A percentile compares a stretch with the other conserved stretches of the same genome.
phyloP scores from a whole-genome alignment of 768 basidiomycete species.

The Roridomyces roridus region DNA sequence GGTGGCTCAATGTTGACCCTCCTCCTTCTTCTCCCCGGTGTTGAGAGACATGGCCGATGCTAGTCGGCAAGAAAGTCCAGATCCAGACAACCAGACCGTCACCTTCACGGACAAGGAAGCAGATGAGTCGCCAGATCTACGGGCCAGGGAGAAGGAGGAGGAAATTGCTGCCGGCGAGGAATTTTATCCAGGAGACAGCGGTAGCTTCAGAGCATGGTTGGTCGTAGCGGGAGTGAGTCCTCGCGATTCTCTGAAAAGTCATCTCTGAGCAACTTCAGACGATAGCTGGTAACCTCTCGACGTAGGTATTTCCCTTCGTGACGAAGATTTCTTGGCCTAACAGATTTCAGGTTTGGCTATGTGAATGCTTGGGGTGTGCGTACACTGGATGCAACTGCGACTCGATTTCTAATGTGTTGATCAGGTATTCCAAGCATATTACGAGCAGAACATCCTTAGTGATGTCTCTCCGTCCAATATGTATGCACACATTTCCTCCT shows the following conservation, averaged over 20 bases:
- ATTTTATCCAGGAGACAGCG: conserved; percentile 48
- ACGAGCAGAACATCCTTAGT: conserved; percentile 20
- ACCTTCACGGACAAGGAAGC: no score
- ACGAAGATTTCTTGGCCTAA: conserved; percentile 10
- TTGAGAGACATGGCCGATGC: no score
- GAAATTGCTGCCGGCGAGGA: background rate
- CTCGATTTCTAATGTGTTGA: background rate
- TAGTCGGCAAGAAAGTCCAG: no score
- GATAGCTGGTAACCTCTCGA: conserved; percentile 1
- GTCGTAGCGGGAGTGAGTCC: conserved; percentile 40
- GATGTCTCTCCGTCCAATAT: conserved; percentile 23
- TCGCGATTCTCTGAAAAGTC: background rate
- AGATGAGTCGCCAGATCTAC: no score
- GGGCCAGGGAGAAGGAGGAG: no score
- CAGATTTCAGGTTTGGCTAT: conserved; percentile 44
- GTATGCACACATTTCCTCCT: conserved; percentile 1
- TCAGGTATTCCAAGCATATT: conserved; percentile 28
- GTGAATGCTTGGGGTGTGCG: conserved; percentile 53
- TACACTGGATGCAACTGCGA: background rate
- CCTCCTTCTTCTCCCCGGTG: no score
- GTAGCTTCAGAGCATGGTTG: conserved; percentile 47
- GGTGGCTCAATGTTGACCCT: no score
- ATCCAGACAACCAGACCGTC: no score
- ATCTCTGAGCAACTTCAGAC: background rate
- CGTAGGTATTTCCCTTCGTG: background rate